Conservation (phyloP, 352 stramenopile genomes). For the Globisporangium spiculum region DNA sequence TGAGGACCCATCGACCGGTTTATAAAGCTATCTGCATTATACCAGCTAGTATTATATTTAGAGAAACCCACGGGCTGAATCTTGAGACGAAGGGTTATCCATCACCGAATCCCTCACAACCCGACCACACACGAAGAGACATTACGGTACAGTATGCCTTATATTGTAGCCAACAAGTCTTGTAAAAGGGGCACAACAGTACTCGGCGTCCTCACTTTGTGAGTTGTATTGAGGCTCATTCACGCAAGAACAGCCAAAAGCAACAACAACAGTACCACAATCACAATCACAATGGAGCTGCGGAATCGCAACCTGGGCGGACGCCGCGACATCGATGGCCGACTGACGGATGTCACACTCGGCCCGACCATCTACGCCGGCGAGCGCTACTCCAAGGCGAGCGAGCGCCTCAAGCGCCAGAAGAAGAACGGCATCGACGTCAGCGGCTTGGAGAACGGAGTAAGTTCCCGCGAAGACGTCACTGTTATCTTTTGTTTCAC, state of each 20-base stretch:
- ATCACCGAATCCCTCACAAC: slow-evolving; percentile 3
- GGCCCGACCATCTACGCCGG: slow-evolving; percentile 80
- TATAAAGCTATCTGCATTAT: background rate
- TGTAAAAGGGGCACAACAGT: background rate
- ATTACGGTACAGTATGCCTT: too few relatives aligned
- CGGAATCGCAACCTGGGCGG: slow-evolving; percentile 43
- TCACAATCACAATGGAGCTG: slow-evolving; percentile 43
- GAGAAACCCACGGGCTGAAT: background rate
- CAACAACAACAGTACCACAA: background rate
- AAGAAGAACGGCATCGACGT: slow-evolving; percentile 45
- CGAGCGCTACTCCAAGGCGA: slow-evolving; percentile 83
- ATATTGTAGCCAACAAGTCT: background rate
- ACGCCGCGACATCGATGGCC: slow-evolving; percentile 29
- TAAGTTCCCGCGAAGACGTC: background rate
- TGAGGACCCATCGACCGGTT: background rate
- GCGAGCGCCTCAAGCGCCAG: slow-evolving; percentile 76
- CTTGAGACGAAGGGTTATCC: background rate
- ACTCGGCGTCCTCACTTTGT: background rate
- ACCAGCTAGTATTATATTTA: background rate
- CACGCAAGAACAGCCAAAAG: background rate
- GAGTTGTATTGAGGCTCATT: background rate
- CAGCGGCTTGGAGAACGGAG: slow-evolving; percentile 17
- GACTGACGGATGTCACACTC: slow-evolving; percentile 49
- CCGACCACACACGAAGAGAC: background rate
- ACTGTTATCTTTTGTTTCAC: background rate